Conservation (phyloP, 768 basidiomycete genomes). For the Gymnopilus dilepis region DNA sequence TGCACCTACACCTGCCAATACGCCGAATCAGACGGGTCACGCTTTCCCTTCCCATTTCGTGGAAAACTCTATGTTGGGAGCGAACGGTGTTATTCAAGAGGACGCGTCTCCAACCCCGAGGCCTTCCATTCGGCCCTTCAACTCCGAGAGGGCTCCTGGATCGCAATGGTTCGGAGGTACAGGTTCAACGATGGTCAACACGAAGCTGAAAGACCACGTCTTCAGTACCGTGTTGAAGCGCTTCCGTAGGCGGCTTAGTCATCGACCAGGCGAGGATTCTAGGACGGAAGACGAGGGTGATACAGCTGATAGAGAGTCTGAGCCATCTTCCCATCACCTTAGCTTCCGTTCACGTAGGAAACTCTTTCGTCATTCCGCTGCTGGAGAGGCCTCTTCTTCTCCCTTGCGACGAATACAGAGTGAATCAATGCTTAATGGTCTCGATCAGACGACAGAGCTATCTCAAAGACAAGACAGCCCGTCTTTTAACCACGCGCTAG, state of each 20-base stretch:
- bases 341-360: constrained; percentile 40
- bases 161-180: constrained; percentile 82
- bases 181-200: constrained; percentile 93
- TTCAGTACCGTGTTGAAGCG: constrained; percentile 87
- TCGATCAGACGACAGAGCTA: constrained; percentile 33
- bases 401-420: constrained; percentile 70
- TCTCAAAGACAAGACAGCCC: constrained; percentile 8
- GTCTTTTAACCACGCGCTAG: constrained; percentile 16
- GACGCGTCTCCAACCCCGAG: constrained; percentile 37
- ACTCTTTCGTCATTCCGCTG: constrained; percentile 43
- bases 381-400: constrained; percentile 29
- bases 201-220: constrained; percentile 92
- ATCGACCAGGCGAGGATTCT: constrained; percentile 40
- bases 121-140: constrained; percentile 45
- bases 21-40: constrained; percentile 40
- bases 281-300: constrained; percentile 62
- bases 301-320: constrained; percentile 36
- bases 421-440: constrained; percentile 53
- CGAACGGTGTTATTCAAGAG: constrained; percentile 29
- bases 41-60: constrained; percentile 37
- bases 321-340: constrained; percentile 22
- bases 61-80: constrained; percentile 24
- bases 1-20: constrained; percentile 57
- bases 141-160: constrained; percentile 46
- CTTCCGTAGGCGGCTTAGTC: constrained; percentile 60